Percentiles rank a stretch among this genome's conserved stretches.
phyloP scores from a whole-genome alignment of 2,329 filamentous ascomycete species.

The Onygenales sp. region DNA sequence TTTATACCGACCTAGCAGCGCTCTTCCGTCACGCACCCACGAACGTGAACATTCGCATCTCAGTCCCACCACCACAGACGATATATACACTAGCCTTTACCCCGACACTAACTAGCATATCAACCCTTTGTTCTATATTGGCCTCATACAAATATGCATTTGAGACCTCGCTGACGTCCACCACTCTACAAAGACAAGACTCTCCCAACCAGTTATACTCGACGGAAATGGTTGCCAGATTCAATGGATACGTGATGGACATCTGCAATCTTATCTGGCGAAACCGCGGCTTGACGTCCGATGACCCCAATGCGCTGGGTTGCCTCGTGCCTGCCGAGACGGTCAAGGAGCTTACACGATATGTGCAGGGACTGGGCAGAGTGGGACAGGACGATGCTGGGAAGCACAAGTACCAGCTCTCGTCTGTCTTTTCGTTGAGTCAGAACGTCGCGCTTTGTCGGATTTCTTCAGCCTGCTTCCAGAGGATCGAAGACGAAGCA shows the following conservation, averaged over 20 bases:
- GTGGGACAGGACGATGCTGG: constrained; percentile 9
- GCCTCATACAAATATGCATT: constrained; percentile 66
- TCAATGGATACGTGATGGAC: constrained; percentile 82
- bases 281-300: constrained; percentile 56
- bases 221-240: constrained; percentile 53
- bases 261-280: constrained; percentile 79
- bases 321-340: constrained; percentile 42
- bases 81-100: constrained; percentile 65
- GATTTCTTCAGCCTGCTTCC: constrained; percentile 39
- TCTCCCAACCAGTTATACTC: constrained; percentile 39
- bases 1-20: constrained; percentile 57
- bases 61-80: constrained; percentile 57
- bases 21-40: constrained; percentile 46
- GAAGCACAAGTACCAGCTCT: constrained; percentile 25
- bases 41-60: constrained; percentile 51
- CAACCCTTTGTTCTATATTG: constrained; percentile 60
- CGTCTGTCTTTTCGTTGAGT: constrained; percentile 38
- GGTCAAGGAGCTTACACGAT: constrained; percentile 32
- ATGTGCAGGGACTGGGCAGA: constrained; percentile 30
- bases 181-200: constrained; percentile 23
- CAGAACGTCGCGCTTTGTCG: constrained; percentile 37
- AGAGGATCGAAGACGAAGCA: constrained; percentile 38
- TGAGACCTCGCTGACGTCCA: constrained; percentile 48
- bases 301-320: constrained; percentile 52
- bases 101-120: constrained; percentile 52